Evolutionary conservation across 305 asterid species (phyloP).

Genomic region (Plantago coronopus): DNA sequence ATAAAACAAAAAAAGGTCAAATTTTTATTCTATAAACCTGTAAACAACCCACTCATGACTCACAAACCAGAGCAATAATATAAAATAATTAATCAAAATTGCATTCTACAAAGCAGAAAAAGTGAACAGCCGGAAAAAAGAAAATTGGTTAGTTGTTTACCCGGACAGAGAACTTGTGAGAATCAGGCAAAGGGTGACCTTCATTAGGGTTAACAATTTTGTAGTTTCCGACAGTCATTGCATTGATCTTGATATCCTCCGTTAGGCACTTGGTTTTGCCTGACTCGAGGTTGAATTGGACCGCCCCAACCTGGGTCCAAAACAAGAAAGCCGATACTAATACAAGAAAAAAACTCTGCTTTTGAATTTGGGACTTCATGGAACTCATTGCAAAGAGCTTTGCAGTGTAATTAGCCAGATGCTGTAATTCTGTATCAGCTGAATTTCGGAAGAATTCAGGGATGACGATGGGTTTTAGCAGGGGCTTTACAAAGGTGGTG

Average conservation of each 20-base stretch:
- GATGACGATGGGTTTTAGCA: neutral
- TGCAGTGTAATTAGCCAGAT: conserved; percentile 7
- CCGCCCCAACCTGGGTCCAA: conserved; percentile 48
- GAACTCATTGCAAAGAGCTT: too few relatives aligned
- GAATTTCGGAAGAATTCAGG: conserved; percentile 9
- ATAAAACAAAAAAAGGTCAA: neutral
- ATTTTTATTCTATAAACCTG: neutral
- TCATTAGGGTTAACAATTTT: conserved; percentile 74
- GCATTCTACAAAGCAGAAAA: conserved; percentile 12
- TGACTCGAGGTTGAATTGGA: conserved; percentile 79
- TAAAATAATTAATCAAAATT: too few relatives aligned
- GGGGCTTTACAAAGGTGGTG: too few relatives aligned
- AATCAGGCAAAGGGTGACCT: conserved; percentile 78
- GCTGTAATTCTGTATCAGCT: conserved; percentile 10
- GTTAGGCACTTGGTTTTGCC: conserved; percentile 90
- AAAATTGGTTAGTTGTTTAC: conserved; percentile 28
- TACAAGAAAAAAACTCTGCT: conserved; percentile 21
- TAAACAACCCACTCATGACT: too few relatives aligned
- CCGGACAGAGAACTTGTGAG: conserved; percentile 83
- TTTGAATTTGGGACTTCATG: conserved; percentile 38
- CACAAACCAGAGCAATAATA: too few relatives aligned
- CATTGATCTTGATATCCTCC: conserved; percentile 75
- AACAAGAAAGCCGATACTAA: conserved; percentile 42
- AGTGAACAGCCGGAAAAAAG: neutral
- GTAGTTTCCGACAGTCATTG: conserved; percentile 94